These are phyloP conservation scores for Macroventuria anomochaeta DNA, from an alignment of 2,329 filamentous ascomycete genomes.

Conservation along the genomic window DNA sequence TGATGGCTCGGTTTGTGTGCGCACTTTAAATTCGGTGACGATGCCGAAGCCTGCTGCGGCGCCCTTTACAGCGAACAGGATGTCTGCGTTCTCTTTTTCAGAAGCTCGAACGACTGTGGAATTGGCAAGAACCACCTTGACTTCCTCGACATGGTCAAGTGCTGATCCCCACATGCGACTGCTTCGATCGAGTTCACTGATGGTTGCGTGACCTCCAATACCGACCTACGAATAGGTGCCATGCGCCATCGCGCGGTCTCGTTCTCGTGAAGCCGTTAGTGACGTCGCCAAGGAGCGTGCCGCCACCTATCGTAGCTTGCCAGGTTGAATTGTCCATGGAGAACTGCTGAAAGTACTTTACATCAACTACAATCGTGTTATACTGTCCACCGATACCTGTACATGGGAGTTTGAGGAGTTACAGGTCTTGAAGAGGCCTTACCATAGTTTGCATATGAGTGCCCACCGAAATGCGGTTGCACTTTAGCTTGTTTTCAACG, in stretches of 20 bases:
- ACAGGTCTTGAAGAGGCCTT: neutral
- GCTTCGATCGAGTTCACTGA: conserved; percentile 45
- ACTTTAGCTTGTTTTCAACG: conserved; percentile 59
- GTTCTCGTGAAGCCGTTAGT: conserved; percentile 43
- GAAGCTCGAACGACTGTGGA: conserved; percentile 50
- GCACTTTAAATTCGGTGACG: conserved; percentile 50
- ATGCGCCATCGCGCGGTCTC: conserved; percentile 55
- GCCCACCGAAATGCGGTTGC: conserved; percentile 68
- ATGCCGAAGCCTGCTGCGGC: conserved; percentile 54
- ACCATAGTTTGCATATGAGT: conserved; percentile 64
- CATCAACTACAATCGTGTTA: conserved; percentile 57
- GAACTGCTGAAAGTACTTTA: conserved; percentile 57
- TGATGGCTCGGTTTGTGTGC: conserved; percentile 43
- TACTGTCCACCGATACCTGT: conserved; percentile 55
- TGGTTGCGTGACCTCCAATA: conserved; percentile 47
- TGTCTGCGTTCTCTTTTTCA: conserved; percentile 44
- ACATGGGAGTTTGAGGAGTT: neutral
- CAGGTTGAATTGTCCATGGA: conserved; percentile 52
- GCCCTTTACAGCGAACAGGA: conserved; percentile 53
- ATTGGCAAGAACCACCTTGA: conserved; percentile 50
- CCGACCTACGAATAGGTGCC: conserved; percentile 52
- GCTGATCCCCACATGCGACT: conserved; percentile 44
- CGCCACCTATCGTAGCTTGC: conserved; percentile 57
- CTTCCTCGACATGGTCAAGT: conserved; percentile 45
- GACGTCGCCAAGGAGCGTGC: conserved; percentile 55